phyloP scores from a whole-genome alignment of 768 basidiomycete species.

The Saitozyma sp. region DNA sequence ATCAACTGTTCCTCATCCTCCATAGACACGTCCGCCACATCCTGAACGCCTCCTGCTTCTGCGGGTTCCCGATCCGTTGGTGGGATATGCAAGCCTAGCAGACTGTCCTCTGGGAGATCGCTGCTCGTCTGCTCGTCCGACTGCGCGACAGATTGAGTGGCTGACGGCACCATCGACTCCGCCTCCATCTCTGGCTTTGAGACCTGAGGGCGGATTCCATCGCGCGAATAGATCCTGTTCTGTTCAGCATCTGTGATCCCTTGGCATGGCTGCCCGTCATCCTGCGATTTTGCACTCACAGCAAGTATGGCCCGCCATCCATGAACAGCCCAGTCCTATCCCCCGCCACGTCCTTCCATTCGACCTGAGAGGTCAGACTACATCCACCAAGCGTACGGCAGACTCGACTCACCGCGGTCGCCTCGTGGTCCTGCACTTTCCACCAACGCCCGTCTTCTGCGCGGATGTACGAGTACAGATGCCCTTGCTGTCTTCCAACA shows the following conservation, averaged over 20 bases:
- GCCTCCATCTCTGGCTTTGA: too few species aligned
- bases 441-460: conserved; percentile 35
- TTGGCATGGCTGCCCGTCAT: not conserved
- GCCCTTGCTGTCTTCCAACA: conserved; percentile 18
- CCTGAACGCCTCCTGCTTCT: too few species aligned
- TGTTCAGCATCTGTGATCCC: not conserved
- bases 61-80: too few species aligned
- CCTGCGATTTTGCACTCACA: conserved; percentile 15
- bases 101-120: too few species aligned
- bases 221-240: conserved; percentile 18
- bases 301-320: conserved; percentile 41
- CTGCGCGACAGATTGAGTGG: too few species aligned
- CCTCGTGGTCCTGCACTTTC: conserved; percentile 40
- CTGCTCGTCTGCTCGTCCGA: too few species aligned
- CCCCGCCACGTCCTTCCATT: conserved; percentile 24
- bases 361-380: conserved; percentile 6
- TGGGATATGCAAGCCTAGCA: too few species aligned
- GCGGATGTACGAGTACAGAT: conserved; percentile 35
- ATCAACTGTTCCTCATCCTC: too few species aligned
- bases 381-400: not conserved
- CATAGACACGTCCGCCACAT: too few species aligned
- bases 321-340: conserved; percentile 42
- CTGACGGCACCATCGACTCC: too few species aligned
- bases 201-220: conserved; percentile 9
- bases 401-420: conserved; percentile 16